Base-by-base conservation (phyloP, 2,329 filamentous ascomycete species). In the Colletotrichum australisinense region DNA sequence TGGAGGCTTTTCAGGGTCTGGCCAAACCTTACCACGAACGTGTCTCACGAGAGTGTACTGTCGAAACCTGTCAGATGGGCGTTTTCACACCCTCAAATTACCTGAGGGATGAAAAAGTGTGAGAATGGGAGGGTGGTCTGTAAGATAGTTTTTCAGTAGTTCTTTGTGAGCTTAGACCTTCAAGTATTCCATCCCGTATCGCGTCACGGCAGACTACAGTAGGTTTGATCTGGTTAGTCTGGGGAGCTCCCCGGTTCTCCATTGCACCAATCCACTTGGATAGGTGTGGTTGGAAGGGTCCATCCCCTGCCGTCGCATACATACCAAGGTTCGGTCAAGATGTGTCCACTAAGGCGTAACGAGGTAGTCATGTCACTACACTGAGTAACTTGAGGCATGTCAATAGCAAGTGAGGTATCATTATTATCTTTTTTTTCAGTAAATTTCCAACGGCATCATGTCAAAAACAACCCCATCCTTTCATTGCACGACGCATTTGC, bases 401-500 rank as follows among this genome's bases (percentile, higher is more conserved):
- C 42, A 49, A 5, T 49, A 11, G 32, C 8, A 30, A 38, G 42
- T 53, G 32, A 55, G 62, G 46, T 70, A 65, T 60, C 16, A 42
- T 53, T 5, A 16, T 38, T 11, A 53, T 59, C 32, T 73, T 38
- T 55, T 12, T 60, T 30, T 16, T 16, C 12, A 16, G 35, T 5
- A 7, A 3, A 16, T 16, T 19, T 42, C 6, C 5, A 7, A 19
- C 56, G 38, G 38, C 8, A 11, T 32, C 16, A 22, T 19, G 35
- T 11, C 32, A 35, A 35, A 35, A 12, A 12, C 32, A 35, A 35
- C 11, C 11, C n/a, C 16, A 16, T 28, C 14, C 8, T 26, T 26
- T 77, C 85, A 94, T 79, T 91, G 84, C 77, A 97, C 90, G 59
- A 85, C 84, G 83, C 94, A 97, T 80, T 95, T 95, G 64, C 86